Conservation (phyloP, 2,329 filamentous ascomycete species). For the Diaporthe longicolla region DNA sequence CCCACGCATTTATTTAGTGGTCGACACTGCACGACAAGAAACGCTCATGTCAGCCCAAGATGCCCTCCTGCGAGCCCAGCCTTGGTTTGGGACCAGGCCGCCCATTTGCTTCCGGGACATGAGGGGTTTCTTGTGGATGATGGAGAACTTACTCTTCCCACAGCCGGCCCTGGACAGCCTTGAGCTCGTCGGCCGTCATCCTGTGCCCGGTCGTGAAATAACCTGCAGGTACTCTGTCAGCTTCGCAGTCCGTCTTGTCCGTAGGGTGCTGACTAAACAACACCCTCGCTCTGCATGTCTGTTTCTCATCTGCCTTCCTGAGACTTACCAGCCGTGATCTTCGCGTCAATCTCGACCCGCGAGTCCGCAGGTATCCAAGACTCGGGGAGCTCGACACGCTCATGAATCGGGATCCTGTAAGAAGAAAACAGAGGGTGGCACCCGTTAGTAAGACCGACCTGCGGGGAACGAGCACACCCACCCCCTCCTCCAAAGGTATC, state of each 20-base stretch:
- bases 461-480: constrained; percentile 3
- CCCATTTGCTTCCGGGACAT: neutral
- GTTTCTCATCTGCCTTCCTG: neutral
- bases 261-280: neutral
- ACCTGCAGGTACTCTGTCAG: constrained; percentile 55
- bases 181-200: constrained; percentile 88
- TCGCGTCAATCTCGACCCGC: constrained; percentile 98
- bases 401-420: constrained; percentile 82
- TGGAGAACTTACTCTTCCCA: constrained; percentile 82
- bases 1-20: constrained; percentile 34
- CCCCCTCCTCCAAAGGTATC: too few species aligned
- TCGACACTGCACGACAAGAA: constrained; percentile 44
- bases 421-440: constrained; percentile 15
- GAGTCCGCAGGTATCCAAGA: constrained; percentile 95
- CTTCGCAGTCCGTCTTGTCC: neutral
- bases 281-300: neutral
- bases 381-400: constrained; percentile 92
- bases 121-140: neutral
- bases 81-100: constrained; percentile 8
- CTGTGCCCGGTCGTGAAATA: constrained; percentile 91
- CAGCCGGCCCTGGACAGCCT: constrained; percentile 87
- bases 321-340: constrained; percentile 89
- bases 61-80: neutral
- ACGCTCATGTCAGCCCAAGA: constrained; percentile 47
- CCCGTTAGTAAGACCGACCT: constrained; percentile 42